Percentiles rank a stretch among this genome's conserved stretches.
These are phyloP conservation scores for Chrysochromulina tobinii DNA, from an alignment of 78 protist species.

Conservation along the genomic window DNA sequence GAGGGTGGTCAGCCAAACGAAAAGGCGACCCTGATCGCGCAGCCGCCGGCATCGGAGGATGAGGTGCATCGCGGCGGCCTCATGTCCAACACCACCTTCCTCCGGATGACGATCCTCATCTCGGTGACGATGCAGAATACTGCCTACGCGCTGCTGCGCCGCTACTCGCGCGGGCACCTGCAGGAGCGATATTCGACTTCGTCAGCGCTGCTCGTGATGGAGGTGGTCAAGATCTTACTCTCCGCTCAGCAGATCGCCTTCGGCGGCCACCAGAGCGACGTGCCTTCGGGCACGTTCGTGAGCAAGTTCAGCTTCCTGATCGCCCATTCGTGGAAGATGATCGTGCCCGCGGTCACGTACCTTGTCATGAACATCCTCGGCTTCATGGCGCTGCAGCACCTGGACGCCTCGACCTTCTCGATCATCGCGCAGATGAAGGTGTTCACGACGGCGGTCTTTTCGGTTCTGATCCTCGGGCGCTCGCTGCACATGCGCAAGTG, in stretches of 20 bases:
- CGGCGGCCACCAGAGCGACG: background rate
- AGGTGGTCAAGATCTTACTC: background rate
- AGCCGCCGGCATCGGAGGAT: too few relatives aligned
- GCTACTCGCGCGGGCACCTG: background rate
- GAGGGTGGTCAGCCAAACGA: too few relatives aligned
- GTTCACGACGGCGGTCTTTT: background rate
- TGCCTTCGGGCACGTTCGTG: background rate
- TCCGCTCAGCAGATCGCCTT: background rate
- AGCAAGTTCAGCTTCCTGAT: background rate
- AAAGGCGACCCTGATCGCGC: too few relatives aligned
- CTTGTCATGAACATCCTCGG: conserved; percentile 7
- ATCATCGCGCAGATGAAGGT: background rate
- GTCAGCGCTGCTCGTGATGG: background rate
- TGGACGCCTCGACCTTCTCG: background rate
- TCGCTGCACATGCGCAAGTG: background rate
- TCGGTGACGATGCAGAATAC: background rate
- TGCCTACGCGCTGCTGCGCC: background rate
- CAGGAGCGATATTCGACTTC: background rate
- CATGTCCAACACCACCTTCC: too few relatives aligned
- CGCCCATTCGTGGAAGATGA: background rate
- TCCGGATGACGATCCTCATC: background rate
- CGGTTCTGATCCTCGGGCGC: background rate
- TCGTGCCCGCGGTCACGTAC: background rate
- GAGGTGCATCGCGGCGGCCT: too few relatives aligned
- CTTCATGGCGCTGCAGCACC: background rate